These are phyloP conservation scores for Boletus patriciae DNA, from an alignment of 768 basidiomycete genomes.

Conservation along the genomic window DNA sequence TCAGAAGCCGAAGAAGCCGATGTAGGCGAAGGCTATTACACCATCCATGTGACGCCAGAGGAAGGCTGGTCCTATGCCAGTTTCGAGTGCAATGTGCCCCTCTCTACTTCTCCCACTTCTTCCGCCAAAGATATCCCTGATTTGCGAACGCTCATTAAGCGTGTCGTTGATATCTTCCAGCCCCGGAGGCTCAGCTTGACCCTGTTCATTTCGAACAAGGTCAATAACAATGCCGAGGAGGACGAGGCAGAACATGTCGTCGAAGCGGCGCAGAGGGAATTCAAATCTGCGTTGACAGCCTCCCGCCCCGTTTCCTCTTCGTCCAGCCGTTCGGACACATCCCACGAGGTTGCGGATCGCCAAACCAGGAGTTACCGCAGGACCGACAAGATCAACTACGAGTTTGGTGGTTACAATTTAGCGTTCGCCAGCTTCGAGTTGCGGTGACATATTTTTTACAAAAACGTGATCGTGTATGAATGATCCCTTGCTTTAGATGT, in stretches of 20 bases:
- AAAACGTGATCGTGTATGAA: conserved; percentile 13
- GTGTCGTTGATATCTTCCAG: conserved; percentile 91
- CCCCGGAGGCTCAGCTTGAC: conserved; percentile 85
- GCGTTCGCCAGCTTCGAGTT: conserved; percentile 87
- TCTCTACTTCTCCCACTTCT: conserved; percentile 36
- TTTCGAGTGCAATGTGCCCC: conserved; percentile 97
- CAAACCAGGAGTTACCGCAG: conserved; percentile 57
- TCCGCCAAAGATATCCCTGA: conserved; percentile 58
- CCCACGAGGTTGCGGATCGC: conserved; percentile 16
- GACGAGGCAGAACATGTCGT: conserved; percentile 55
- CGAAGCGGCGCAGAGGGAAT: conserved; percentile 73
- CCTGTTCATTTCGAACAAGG: conserved; percentile 79
- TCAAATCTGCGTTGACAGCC: conserved; percentile 59
- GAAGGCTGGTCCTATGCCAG: conserved; percentile 98
- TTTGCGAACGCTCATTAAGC: conserved; percentile 76
- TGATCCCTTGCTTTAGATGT: conserved; percentile 26
- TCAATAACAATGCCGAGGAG: conserved; percentile 41
- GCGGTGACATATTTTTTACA: conserved; percentile 29
- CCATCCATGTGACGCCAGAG: conserved; percentile 98
- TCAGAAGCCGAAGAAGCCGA: conserved; percentile 26
- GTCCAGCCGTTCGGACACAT: conserved; percentile 20
- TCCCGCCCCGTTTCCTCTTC: conserved; percentile 25
- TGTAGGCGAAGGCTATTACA: conserved; percentile 87
- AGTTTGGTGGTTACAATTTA: conserved; percentile 89
- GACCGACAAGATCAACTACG: conserved; percentile 98